Conservation (phyloP, 768 basidiomycete species). For the Leccinum uliginosum region DNA sequence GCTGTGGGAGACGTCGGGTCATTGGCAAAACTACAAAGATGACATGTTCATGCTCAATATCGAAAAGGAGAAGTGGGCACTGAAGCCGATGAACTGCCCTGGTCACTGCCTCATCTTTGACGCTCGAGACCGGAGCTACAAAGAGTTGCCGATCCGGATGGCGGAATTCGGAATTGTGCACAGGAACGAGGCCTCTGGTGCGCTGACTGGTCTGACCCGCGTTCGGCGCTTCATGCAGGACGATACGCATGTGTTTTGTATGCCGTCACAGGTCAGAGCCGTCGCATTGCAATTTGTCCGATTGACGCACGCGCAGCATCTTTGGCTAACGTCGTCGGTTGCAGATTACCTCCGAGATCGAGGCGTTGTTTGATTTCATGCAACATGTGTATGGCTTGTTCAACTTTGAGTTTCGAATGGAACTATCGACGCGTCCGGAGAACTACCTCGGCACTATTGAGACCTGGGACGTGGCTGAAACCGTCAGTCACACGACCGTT, state of each 20-base stretch:
- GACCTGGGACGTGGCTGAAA: constrained; percentile 89
- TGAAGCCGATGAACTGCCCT: constrained; percentile 99
- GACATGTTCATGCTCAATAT: constrained; percentile 95
- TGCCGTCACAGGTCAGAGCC: constrained; percentile 73
- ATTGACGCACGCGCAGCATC: no score
- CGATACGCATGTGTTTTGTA: constrained; percentile 98
- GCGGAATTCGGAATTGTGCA: constrained; percentile 98
- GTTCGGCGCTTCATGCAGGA: constrained; percentile 96
- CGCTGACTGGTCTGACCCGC: constrained; percentile 87
- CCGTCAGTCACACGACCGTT: constrained; percentile 38
- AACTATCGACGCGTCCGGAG: constrained; percentile 93
- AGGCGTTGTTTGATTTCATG: constrained; percentile 90
- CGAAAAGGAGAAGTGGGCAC: constrained; percentile 93
- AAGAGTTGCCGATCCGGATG: constrained; percentile 94
- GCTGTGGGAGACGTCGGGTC: constrained; percentile 97
- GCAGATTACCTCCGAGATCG: constrained; percentile 85
- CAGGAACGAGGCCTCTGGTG: constrained; percentile 93
- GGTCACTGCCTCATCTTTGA: constrained; percentile 97
- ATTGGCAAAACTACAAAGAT: constrained; percentile 97
- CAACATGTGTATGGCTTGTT: constrained; percentile 90
- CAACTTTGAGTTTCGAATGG: constrained; percentile 91
- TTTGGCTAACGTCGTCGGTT: constrained; percentile 1
- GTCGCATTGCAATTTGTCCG: neutral
- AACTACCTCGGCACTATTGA: constrained; percentile 87
- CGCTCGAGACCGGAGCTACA: constrained; percentile 88